Evolutionary conservation across 2,329 filamentous ascomycete species (phyloP).

Genomic region (Hymenoscyphus linearis): DNA sequence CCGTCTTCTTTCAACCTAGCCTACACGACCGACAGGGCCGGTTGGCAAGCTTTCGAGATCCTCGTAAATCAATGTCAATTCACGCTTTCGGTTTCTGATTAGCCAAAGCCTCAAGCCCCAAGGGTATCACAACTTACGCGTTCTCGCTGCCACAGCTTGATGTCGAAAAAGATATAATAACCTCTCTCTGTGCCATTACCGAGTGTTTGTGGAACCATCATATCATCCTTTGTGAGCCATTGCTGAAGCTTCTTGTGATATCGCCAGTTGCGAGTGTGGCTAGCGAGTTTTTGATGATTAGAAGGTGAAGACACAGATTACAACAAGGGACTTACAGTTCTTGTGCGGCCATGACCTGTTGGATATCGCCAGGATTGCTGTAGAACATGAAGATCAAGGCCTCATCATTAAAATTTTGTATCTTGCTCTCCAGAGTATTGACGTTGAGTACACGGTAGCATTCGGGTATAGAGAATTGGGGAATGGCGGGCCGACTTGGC

Average conservation of each 20-base stretch:
- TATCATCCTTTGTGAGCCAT: slow-evolving; percentile 64
- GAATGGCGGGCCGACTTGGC: slow-evolving; percentile 52
- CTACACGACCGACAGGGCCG: slow-evolving; percentile 17
- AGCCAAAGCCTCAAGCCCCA: slow-evolving; percentile 9
- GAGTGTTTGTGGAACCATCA: slow-evolving; percentile 57
- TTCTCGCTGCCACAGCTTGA: slow-evolving; percentile 56
- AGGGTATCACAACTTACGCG: slow-evolving; percentile 42
- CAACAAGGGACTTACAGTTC: slow-evolving; percentile 47
- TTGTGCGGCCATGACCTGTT: slow-evolving; percentile 58
- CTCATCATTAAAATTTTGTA: slow-evolving; percentile 62
- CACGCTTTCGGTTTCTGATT: slow-evolving; percentile 40
- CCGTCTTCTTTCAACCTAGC: slow-evolving; percentile 6
- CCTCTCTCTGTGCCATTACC: slow-evolving; percentile 57
- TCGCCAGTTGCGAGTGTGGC: slow-evolving; percentile 59
- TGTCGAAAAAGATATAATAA: slow-evolving; percentile 63
- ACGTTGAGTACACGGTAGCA: slow-evolving; percentile 65
- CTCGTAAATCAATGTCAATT: slow-evolving; percentile 56
- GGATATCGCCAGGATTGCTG: slow-evolving; percentile 56
- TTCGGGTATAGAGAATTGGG: slow-evolving; percentile 55
- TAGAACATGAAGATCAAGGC: slow-evolving; percentile 68
- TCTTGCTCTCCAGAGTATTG: slow-evolving; percentile 59
- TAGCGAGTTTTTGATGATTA: slow-evolving; percentile 28
- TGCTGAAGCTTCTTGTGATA: slow-evolving; percentile 63
- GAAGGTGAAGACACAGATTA: not conserved
- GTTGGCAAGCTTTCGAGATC: slow-evolving; percentile 48